Conservation (phyloP, 495 filamentous ascomycete genomes). For the Aspergillus bridgeri region DNA sequence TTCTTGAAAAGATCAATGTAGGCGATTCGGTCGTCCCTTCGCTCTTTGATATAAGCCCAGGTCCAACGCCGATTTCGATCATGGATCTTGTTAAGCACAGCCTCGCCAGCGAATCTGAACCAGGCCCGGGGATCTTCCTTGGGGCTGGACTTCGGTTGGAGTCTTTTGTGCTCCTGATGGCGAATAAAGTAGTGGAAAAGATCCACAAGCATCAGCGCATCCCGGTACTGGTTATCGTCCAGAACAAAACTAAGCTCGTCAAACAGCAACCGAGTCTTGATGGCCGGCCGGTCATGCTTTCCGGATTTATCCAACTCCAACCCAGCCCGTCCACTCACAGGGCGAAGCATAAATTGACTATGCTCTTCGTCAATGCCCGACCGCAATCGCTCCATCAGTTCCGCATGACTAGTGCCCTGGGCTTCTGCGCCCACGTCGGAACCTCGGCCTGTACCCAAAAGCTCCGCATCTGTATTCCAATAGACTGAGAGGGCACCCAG, state of each 20-base stretch:
- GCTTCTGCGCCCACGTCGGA: slow-evolving; percentile 58
- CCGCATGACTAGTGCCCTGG: slow-evolving; percentile 63
- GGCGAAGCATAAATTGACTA: slow-evolving; percentile 93
- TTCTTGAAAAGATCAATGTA: slow-evolving; percentile 97
- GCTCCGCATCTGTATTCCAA: slow-evolving; percentile 90
- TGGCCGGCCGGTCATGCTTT: slow-evolving; percentile 72
- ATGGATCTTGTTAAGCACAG: slow-evolving; percentile 88
- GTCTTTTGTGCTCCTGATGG: slow-evolving; percentile 94
- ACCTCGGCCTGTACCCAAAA: slow-evolving; percentile 72
- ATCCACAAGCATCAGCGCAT: slow-evolving; percentile 95
- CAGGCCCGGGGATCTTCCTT: slow-evolving; percentile 92
- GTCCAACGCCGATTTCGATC: slow-evolving; percentile 87
- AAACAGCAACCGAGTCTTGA: slow-evolving; percentile 87
- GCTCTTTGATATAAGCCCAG: slow-evolving; percentile 90
- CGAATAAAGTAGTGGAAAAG: slow-evolving; percentile 97
- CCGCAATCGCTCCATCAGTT: slow-evolving; percentile 71
- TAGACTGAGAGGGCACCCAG: slow-evolving; percentile 87
- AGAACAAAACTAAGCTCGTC: slow-evolving; percentile 94
- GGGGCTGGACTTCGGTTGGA: slow-evolving; percentile 77
- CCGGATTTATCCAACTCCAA: slow-evolving; percentile 91
- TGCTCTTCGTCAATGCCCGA: slow-evolving; percentile 69
- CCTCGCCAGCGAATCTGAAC: slow-evolving; percentile 84
- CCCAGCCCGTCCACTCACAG: slow-evolving; percentile 87
- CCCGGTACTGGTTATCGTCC: slow-evolving; percentile 94
- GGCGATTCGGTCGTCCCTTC: slow-evolving; percentile 80